Percentiles rank a stretch among this genome's conserved stretches.
Conservation (phyloP, 176 grass and related monocot genomes). For the Musa schizocarpa region DNA sequence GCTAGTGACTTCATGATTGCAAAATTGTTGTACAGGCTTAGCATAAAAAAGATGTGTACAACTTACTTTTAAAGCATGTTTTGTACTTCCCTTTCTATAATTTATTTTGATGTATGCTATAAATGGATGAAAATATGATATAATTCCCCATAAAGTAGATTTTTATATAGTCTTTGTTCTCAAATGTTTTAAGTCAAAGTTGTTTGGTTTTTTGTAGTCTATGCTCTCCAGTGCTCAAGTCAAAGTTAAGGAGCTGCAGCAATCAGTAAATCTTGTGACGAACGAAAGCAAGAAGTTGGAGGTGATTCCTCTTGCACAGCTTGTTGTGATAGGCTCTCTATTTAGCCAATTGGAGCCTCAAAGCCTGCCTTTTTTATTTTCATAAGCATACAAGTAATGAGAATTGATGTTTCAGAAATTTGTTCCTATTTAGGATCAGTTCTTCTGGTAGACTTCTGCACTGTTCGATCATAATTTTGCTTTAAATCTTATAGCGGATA, state of each 20-base stretch:
- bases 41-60: neutral
- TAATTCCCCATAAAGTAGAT: too few relatives aligned
- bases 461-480: neutral
- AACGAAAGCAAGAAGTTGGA: slow-evolving; percentile 18
- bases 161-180: neutral
- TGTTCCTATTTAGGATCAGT: neutral
- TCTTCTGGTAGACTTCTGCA: neutral
- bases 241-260: slow-evolving; percentile 19
- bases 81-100: too few relatives aligned
- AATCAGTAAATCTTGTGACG: slow-evolving; percentile 16
- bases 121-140: too few relatives aligned
- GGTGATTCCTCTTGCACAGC: neutral
- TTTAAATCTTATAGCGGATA: too few relatives aligned
- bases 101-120: too few relatives aligned
- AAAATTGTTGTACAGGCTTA: neutral
- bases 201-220: neutral
- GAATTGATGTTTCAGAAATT: neutral
- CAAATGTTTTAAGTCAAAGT: neutral
- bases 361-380: neutral
- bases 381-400: neutral
- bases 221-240: slow-evolving; percentile 10
- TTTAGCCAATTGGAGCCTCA: neutral
- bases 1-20: neutral
- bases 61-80: too few relatives aligned
- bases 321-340: neutral